Base-by-base conservation (phyloP, 2,329 filamentous ascomycete species). In the Aureobasidium sp. region DNA sequence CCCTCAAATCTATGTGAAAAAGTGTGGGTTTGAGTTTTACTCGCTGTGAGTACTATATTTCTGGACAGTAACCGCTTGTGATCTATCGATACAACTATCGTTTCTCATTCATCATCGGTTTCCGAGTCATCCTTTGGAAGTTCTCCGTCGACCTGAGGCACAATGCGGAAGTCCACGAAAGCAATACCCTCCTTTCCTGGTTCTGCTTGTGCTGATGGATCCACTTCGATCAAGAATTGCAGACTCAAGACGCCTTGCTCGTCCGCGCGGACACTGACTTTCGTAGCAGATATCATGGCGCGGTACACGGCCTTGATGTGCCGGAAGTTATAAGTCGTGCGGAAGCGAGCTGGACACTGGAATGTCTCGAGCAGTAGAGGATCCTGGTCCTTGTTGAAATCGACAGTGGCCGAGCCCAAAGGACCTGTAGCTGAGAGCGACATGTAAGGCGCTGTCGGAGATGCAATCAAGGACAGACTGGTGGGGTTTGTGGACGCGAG, bases 141-240 rank as follows among this genome's bases (percentile, higher is more conserved):
- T 45, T 88, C 83, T 27, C 83, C 82, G 16, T 81, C 79, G 60
- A 86, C 78, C 62, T 87, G 86, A 16, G 90, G 90, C 62, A 95
- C 86, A 70, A 94, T 90, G 25, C 88, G 81, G 73, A 93, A 95
- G 73, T 94, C 89, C 29, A 94, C 80, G 75, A 93, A 95, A 68
- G 86, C 89, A 42, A 86, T 79, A 30, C 75, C 75, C 21, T 69
- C 66, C 45, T 47, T 55, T 11, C 64, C 66, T 10, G 62, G 65
- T 27, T 66, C 66, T n/a, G 48, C 47, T 30, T 57, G 59, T 34
- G 41, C 32, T 25, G 63, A 65, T 2, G 66, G 66, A 64, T 94
- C 90, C 45, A 92, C 81, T 71, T 97, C 91, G 16, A 99, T 87
- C 88, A 99, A 94, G 69, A 97, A 97, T 71, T 99, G 94, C 72